Conservation (phyloP, 768 basidiomycete species). For the Austroboletus eburneus region DNA sequence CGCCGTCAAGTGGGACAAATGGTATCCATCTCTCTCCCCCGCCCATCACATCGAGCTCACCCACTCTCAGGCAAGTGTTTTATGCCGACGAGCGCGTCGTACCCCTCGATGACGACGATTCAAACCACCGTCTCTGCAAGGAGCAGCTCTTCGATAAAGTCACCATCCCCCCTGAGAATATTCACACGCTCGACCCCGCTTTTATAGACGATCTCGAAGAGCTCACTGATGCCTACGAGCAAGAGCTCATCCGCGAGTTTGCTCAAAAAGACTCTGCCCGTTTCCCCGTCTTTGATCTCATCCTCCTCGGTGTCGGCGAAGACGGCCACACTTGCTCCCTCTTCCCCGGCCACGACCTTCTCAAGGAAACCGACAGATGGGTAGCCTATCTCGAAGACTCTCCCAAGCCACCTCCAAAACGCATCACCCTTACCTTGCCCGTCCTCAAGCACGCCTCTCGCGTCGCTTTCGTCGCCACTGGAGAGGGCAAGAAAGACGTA, state of each 20-base stretch:
- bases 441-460: conserved; percentile 87
- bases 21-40: conserved; percentile 48
- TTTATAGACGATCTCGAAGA: conserved; percentile 74
- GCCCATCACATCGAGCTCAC: neutral
- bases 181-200: conserved; percentile 75
- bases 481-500: conserved; percentile 75
- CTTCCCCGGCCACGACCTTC: conserved; percentile 88
- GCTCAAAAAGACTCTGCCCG: conserved; percentile 90
- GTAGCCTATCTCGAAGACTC: conserved; percentile 91
- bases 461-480: conserved; percentile 85
- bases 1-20: conserved; percentile 88
- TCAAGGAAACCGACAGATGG: conserved; percentile 89
- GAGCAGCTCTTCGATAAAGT: conserved; percentile 78
- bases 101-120: conserved; percentile 88
- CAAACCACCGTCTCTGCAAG: conserved; percentile 79
- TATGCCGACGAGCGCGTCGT: conserved; percentile 97
- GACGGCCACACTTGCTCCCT: conserved; percentile 99
- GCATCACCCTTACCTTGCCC: conserved; percentile 90
- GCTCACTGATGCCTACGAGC: conserved; percentile 77
- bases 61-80: conserved; percentile 82
- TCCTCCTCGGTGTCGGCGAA: conserved; percentile 93
- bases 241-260: conserved; percentile 83
- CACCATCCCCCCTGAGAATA: conserved; percentile 68
- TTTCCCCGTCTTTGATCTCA: conserved; percentile 96
- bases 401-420: conserved; percentile 86